Base-by-base conservation (phyloP, 2,329 filamentous ascomycete genomes). In the Boeremia exigua region DNA sequence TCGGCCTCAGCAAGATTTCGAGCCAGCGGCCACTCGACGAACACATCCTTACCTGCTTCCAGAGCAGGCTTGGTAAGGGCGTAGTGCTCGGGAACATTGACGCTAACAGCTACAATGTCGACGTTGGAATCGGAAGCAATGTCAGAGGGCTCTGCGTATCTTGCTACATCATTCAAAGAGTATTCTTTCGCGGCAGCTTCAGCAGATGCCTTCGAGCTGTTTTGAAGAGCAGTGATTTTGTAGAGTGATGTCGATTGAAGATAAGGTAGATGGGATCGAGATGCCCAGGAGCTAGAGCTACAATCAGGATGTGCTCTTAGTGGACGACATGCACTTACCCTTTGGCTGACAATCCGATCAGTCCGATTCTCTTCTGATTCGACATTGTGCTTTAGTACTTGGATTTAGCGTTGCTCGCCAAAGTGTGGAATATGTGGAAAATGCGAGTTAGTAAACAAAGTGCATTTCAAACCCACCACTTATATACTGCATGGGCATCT, bases 1-100 rank as follows among this genome's bases (percentile, higher is more conserved):
- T 78, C 72, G 0, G 80, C 75, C 55, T 82, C 73, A 1, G 66
- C 57, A 1, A 77, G 48, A 37, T 75, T 79, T 3, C 73, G 69
- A 0, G 71, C 80, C 1, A 82, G 70, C 3, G 80, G 81, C 80
- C 81, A 82, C 61, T 84, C 81, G n/a, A 78, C 75, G 51, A 79
- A 83, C 11, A 81, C 75, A 38, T 79, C 72, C 42, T 72, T 73
- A 4, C 67, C 65, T 4, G 78, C 77, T 43, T 74, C 66, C 3
- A 84, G 61, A 9, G 75, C 75, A 1, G 80, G 78, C 37, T 74
- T 75, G 10, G 78, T 71, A 12, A 80, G 63, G 8, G 63, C 55
- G 53, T 78, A 79, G 54, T 82, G 80, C 17, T 72, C 67, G 10
- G 74, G 75, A 3, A 83, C 78, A 4, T 75, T 72, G 14, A 81